phyloP scores from a whole-genome alignment of 495 filamentous ascomycete species.

The Talaromyces thailandensis region DNA sequence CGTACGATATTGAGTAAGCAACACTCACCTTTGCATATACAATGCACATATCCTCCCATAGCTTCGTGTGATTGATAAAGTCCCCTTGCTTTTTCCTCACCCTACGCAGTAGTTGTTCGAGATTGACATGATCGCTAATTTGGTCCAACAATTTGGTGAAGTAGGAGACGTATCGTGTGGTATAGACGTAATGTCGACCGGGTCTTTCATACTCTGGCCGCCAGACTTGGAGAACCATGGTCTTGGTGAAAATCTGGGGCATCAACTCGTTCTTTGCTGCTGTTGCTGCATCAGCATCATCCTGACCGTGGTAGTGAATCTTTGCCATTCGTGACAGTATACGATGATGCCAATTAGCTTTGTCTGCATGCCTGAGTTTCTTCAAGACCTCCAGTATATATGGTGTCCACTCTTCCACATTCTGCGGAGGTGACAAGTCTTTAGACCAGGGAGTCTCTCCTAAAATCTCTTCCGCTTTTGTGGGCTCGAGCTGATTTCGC shows the following conservation, averaged over 20 bases:
- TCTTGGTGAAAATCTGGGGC: constrained; percentile 89
- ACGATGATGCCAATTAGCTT: constrained; percentile 95
- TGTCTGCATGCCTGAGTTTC: constrained; percentile 74
- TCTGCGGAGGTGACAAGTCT: constrained; percentile 38
- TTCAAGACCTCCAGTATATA: constrained; percentile 67
- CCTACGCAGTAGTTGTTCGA: constrained; percentile 74
- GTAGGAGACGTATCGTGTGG: constrained; percentile 76
- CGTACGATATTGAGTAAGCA: neutral
- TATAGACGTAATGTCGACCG: constrained; percentile 91
- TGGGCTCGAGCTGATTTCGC: constrained; percentile 20
- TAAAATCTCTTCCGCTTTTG: constrained; percentile 46
- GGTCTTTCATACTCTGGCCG: constrained; percentile 86
- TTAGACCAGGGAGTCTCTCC: constrained; percentile 45
- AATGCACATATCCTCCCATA: constrained; percentile 77
- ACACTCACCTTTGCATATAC: constrained; percentile 54
- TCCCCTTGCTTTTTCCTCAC: constrained; percentile 76
- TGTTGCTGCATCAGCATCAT: constrained; percentile 43
- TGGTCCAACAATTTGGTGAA: constrained; percentile 66
- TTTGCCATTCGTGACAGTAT: constrained; percentile 71
- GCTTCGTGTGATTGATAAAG: constrained; percentile 71
- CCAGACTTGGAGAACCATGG: constrained; percentile 92
- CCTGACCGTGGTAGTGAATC: constrained; percentile 56
- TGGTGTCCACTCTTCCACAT: constrained; percentile 59
- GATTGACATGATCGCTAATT: constrained; percentile 64
- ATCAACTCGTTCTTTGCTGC: constrained; percentile 69